A percentile compares a stretch with the other conserved stretches of the same genome.
These are phyloP conservation scores for Adenanthera pavonina DNA, from an alignment of 306 rosid genomes.

Conservation along the genomic window DNA sequence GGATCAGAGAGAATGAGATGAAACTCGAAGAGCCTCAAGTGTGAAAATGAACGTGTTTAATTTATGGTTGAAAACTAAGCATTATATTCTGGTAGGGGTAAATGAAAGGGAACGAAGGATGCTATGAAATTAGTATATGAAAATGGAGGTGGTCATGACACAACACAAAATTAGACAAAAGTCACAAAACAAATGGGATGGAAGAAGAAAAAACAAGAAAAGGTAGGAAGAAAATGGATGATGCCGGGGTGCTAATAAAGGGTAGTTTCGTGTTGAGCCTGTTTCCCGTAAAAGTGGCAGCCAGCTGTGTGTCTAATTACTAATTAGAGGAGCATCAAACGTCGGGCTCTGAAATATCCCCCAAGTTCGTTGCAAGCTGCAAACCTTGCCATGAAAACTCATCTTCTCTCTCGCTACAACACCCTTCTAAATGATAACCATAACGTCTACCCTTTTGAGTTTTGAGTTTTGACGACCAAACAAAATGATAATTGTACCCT, in stretches of 20 bases:
- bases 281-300: not conserved
- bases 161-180: too few species aligned
- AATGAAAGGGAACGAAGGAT: not conserved
- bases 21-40: not conserved
- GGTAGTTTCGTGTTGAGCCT: not conserved
- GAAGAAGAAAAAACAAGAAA: not conserved
- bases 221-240: not conserved
- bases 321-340: not conserved
- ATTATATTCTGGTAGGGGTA: too few species aligned
- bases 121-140: too few species aligned
- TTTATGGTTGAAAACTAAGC: too few species aligned
- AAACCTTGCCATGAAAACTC: not conserved
- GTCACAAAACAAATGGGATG: not conserved
- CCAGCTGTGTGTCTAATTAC: not conserved
- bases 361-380: not conserved
- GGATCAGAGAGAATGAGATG: not conserved
- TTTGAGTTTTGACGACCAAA: too few species aligned
- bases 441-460: too few species aligned
- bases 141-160: too few species aligned
- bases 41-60: not conserved
- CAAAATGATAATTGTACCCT: too few species aligned
- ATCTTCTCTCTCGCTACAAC: not conserved
- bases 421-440: too few species aligned
- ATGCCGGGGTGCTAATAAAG: not conserved
- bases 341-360: not conserved